These are phyloP conservation scores for Escallonia rubra DNA, from an alignment of 129 eudicot genomes.

Conservation along the genomic window DNA sequence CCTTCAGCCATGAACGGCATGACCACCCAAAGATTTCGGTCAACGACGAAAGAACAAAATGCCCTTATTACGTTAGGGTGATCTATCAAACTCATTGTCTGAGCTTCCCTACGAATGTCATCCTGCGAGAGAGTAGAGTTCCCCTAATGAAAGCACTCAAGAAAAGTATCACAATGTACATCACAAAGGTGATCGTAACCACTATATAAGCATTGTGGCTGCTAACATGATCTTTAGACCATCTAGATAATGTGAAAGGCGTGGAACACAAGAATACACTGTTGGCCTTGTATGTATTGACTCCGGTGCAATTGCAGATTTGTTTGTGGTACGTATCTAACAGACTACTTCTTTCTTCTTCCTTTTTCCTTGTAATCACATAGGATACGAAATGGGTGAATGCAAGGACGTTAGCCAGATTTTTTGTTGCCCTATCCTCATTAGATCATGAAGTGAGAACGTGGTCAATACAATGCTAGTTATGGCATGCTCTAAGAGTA, in stretches of 20 bases:
- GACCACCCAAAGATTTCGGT: slow-evolving; percentile 92
- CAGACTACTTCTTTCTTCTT: no score
- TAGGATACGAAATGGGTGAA: no score
- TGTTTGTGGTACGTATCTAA: no score
- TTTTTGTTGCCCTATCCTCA: no score
- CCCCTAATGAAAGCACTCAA: slow-evolving; percentile 11
- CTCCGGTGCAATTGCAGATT: not conserved
- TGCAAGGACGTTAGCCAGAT: no score
- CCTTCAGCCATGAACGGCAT: slow-evolving; percentile 99
- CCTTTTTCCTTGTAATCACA: no score
- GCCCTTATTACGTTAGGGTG: slow-evolving; percentile 92
- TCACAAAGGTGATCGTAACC: not conserved
- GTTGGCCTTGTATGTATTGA: not conserved
- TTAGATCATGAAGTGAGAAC: no score
- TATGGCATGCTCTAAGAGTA: no score
- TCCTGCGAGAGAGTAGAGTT: slow-evolving; percentile 51
- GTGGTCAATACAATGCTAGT: no score
- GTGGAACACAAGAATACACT: not conserved
- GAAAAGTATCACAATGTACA: not conserved
- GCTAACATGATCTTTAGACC: not conserved
- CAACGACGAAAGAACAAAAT: slow-evolving; percentile 87
- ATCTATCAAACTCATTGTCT: slow-evolving; percentile 57
- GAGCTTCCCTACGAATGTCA: slow-evolving; percentile 78
- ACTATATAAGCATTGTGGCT: not conserved
- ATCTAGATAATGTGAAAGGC: not conserved